Evolutionary conservation across 768 basidiomycete genomes (phyloP).

Genomic region (Mycena haematopus): DNA sequence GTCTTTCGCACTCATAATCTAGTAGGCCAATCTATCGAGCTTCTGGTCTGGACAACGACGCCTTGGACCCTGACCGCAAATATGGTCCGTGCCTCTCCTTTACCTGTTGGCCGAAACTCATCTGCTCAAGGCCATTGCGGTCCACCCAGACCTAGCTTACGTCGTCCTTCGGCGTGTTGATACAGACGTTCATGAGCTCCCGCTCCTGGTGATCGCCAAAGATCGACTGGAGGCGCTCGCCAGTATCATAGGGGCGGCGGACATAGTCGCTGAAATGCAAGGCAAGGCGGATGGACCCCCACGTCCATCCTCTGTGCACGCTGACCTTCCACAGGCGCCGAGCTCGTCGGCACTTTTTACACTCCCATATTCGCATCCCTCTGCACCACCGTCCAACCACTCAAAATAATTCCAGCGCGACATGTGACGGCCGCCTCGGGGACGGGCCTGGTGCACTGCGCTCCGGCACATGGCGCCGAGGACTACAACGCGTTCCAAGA

Average conservation of each 20-base stretch:
- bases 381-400: slow-evolving; percentile 30
- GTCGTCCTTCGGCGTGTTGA: slow-evolving; percentile 46
- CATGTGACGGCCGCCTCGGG: slow-evolving; percentile 91
- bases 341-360: slow-evolving; percentile 69
- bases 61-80: slow-evolving; percentile 97
- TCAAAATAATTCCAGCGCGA: slow-evolving; percentile 63
- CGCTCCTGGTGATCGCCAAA: slow-evolving; percentile 55
- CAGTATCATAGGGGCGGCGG: slow-evolving; percentile 44
- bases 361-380: slow-evolving; percentile 60
- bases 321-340: slow-evolving; percentile 42
- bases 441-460: slow-evolving; percentile 94
- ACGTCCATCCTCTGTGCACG: background rate
- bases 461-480: slow-evolving; percentile 93
- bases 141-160: slow-evolving; percentile 78
- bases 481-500: slow-evolving; percentile 84
- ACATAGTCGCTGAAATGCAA: slow-evolving; percentile 43
- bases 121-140: slow-evolving; percentile 78
- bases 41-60: slow-evolving; percentile 97
- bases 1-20: slow-evolving; percentile 38
- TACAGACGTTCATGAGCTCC: slow-evolving; percentile 13
- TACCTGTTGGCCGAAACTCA: slow-evolving; percentile 13
- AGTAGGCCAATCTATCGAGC: slow-evolving; percentile 43
- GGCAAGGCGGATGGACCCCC: slow-evolving; percentile 42
- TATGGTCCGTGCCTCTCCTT: slow-evolving; percentile 62
- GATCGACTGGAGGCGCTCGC: slow-evolving; percentile 52